Conservation (phyloP, 2,329 filamentous ascomycete genomes). For the Coleophoma cylindrospora region DNA sequence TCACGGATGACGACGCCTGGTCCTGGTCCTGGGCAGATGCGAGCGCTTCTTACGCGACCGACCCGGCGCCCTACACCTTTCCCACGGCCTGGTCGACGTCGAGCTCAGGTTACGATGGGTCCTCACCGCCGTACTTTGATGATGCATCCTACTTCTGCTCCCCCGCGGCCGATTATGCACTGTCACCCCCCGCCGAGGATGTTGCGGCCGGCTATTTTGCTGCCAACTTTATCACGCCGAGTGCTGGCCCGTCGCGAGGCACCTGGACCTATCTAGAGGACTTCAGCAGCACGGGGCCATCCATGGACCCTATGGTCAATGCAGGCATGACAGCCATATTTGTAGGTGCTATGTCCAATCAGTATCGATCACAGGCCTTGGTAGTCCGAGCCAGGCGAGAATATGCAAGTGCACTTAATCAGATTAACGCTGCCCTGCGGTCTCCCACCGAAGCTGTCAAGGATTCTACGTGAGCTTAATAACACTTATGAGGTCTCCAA, state of each 20-base stretch:
- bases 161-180: constrained; percentile 1
- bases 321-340: constrained; percentile 43
- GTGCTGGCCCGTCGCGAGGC: constrained; percentile 3
- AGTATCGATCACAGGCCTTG: constrained; percentile 21
- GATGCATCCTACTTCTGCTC: too few relatives aligned
- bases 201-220: constrained; percentile 9
- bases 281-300: constrained; percentile 1
- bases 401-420: constrained; percentile 40
- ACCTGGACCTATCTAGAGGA: constrained; percentile 7
- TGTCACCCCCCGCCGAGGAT: constrained; percentile 5
- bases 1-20: too few relatives aligned
- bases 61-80: too few relatives aligned
- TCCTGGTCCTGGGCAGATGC: too few relatives aligned
- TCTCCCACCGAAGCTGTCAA: constrained; percentile 37
- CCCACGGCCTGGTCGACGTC: too few relatives aligned
- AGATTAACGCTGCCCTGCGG: constrained; percentile 40
- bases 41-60: too few relatives aligned
- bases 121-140: too few relatives aligned
- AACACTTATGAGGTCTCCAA: neutral
- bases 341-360: constrained; percentile 42
- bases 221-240: constrained; percentile 6
- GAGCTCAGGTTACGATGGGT: too few relatives aligned
- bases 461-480: constrained; percentile 33
- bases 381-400: constrained; percentile 41
- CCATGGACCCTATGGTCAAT: constrained; percentile 1